Evolutionary conservation across 176 grass and related monocot species (phyloP).

Genomic region (Hordeum marinum): DNA sequence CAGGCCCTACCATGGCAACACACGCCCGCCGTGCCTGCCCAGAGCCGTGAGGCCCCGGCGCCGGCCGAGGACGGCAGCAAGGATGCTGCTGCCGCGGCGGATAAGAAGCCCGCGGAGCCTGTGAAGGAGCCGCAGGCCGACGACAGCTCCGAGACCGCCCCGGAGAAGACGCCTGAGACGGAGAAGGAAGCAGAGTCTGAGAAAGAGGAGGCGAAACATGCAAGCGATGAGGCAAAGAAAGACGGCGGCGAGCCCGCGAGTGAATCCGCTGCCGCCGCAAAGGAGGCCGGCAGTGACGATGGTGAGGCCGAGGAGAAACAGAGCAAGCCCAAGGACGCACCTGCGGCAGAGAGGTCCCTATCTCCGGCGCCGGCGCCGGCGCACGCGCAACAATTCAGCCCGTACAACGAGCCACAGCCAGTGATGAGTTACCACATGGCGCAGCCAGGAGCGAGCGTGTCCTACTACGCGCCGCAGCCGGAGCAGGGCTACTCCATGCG

Average conservation of each 20-base stretch:
- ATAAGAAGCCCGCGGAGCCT: slow-evolving; percentile 1
- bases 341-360: background rate
- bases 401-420: slow-evolving; percentile 39
- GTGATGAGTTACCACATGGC: slow-evolving; percentile 61
- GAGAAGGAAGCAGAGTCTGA: slow-evolving; percentile 9
- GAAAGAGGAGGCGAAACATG: too few species aligned
- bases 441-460: slow-evolving; percentile 51
- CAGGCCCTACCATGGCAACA: slow-evolving; percentile 54
- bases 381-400: slow-evolving; percentile 6
- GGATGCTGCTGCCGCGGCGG: background rate
- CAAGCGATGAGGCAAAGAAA: slow-evolving; percentile 26
- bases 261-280: slow-evolving; percentile 24
- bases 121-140: slow-evolving; percentile 13
- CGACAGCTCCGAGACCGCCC: background rate
- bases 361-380: background rate
- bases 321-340: slow-evolving; percentile 9
- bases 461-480: slow-evolving; percentile 48
- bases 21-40: background rate
- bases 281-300: slow-evolving; percentile 16
- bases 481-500: background rate
- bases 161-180: slow-evolving; percentile 27
- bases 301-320: slow-evolving; percentile 10
- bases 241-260: slow-evolving; percentile 4
- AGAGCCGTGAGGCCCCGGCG: background rate
- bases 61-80: slow-evolving; percentile 34